A percentile compares a stretch with the other conserved stretches of the same genome.
These are phyloP conservation scores for Oryza coarctata DNA, from an alignment of 176 grass and related monocot genomes.

Conservation along the genomic window DNA sequence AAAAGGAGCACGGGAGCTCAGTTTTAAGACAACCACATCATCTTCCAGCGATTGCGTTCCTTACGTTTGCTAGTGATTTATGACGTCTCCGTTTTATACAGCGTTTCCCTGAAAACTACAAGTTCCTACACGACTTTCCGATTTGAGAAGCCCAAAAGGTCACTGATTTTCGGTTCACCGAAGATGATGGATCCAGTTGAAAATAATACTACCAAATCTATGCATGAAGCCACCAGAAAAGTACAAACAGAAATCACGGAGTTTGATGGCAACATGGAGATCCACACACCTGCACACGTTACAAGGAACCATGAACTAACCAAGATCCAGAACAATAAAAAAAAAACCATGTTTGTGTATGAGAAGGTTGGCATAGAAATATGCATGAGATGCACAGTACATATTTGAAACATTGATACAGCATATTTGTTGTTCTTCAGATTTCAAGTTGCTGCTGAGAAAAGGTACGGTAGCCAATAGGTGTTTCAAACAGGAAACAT, in stretches of 20 bases:
- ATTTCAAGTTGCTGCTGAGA: neutral
- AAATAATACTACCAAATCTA: neutral
- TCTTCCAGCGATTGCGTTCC: neutral
- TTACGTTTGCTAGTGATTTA: neutral
- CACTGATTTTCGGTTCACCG: neutral
- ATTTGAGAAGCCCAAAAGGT: neutral
- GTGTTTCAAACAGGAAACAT: neutral
- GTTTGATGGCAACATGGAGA: slow-evolving; percentile 1
- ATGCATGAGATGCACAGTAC: neutral
- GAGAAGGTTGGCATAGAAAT: neutral
- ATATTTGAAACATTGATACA: neutral
- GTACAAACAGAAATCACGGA: neutral
- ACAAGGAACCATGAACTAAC: neutral
- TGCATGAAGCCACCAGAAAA: neutral
- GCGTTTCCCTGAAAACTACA: neutral
- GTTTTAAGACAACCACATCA: neutral
- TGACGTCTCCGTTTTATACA: neutral
- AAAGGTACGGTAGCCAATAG: neutral
- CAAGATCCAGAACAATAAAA: neutral
- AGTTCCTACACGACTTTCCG: neutral
- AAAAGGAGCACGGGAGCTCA: no score
- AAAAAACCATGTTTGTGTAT: neutral
- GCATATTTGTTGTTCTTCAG: neutral
- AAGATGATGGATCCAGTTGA: neutral
- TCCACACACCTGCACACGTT: slow-evolving; percentile 17